Conservation (phyloP, 2,329 filamentous ascomycete species). For the Talaromyces atroroseus region DNA sequence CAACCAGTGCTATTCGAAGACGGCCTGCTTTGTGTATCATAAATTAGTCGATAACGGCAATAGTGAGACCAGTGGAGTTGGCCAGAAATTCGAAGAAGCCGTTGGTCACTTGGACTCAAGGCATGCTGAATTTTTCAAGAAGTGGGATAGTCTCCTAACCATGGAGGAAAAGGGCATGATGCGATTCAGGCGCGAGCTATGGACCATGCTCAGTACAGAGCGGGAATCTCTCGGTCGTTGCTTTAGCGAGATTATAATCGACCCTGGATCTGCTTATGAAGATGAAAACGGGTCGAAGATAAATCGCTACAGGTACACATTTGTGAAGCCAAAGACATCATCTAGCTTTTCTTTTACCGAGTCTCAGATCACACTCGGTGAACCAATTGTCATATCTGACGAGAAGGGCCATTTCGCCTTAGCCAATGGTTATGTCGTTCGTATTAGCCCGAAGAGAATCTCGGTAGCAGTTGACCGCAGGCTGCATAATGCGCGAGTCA, state of each 20-base stretch:
- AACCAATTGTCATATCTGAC: conserved; percentile 94
- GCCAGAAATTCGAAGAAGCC: conserved; percentile 73
- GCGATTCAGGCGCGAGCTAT: conserved; percentile 81
- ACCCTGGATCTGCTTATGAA: conserved; percentile 67
- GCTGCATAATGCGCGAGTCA: conserved; percentile 77
- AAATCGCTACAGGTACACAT: conserved; percentile 83
- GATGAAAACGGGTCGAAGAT: conserved; percentile 71
- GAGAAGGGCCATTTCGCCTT: conserved; percentile 93
- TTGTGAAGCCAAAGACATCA: conserved; percentile 62
- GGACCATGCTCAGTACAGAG: conserved; percentile 89
- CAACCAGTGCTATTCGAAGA: conserved; percentile 82
- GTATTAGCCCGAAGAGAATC: conserved; percentile 68
- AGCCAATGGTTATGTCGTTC: conserved; percentile 82
- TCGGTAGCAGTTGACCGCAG: conserved; percentile 85
- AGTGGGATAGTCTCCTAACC: conserved; percentile 89
- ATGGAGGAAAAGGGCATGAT: conserved; percentile 90
- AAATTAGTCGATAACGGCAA: conserved; percentile 80
- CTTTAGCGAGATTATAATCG: conserved; percentile 80
- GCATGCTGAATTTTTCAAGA: conserved; percentile 81
- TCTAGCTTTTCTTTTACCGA: conserved; percentile 78
- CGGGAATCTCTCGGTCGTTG: conserved; percentile 84
- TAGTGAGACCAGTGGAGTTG: conserved; percentile 73
- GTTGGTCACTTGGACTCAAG: conserved; percentile 68
- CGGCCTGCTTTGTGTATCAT: conserved; percentile 88
- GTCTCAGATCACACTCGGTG: conserved; percentile 78